Conservation (phyloP, 2,329 filamentous ascomycete genomes). For the Chaetomium strumarium region DNA sequence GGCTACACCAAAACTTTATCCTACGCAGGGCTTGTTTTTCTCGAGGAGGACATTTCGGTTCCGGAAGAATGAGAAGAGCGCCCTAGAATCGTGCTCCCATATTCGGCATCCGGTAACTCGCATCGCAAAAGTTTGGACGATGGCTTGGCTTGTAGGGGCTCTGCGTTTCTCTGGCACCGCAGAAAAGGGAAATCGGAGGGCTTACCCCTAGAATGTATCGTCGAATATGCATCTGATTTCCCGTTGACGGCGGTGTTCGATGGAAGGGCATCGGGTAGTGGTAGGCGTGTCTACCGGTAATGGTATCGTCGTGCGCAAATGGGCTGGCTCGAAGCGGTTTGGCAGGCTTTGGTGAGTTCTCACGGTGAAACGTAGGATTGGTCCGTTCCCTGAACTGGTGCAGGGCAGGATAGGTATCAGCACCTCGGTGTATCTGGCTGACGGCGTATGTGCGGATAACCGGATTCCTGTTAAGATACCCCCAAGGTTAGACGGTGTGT, state of each 20-base stretch:
- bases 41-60: constrained; percentile 19
- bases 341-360: constrained; percentile 19
- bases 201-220: constrained; percentile 36
- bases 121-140: constrained; percentile 18
- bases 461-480: constrained; percentile 1
- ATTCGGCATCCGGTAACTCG: constrained; percentile 16
- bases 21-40: constrained; percentile 10
- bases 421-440: constrained; percentile 10
- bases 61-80: constrained; percentile 9
- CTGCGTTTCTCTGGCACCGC: constrained; percentile 14
- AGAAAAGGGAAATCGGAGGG: constrained; percentile 30
- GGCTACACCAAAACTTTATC: neutral
- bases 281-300: constrained; percentile 21
- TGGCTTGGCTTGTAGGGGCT: constrained; percentile 14
- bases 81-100: constrained; percentile 6
- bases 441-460: constrained; percentile 5
- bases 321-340: constrained; percentile 11
- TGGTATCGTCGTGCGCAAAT: constrained; percentile 16
- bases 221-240: constrained; percentile 39
- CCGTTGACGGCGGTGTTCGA: constrained; percentile 29
- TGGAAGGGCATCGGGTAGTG: constrained; percentile 22
- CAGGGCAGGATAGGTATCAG: constrained; percentile 9
- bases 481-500: neutral
- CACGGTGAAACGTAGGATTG: constrained; percentile 17
- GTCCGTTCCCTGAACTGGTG: constrained; percentile 3